A percentile compares a stretch with the other conserved stretches of the same genome.
phyloP scores from a whole-genome alignment of 176 grass and related monocot genomes.

The Poa annua region DNA sequence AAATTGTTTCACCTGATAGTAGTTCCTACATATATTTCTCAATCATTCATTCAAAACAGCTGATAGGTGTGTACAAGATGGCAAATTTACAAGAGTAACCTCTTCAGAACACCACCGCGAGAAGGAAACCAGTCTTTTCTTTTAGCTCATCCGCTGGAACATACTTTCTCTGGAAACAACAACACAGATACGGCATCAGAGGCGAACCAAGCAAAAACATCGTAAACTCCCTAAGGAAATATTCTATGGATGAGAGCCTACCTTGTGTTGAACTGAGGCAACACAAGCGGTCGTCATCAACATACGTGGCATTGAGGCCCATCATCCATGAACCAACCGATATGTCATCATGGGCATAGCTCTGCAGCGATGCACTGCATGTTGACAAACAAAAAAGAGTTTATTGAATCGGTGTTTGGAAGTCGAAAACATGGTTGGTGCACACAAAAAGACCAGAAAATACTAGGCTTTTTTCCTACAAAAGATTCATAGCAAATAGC shows the following conservation, averaged over 20 bases:
- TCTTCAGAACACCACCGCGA: neutral
- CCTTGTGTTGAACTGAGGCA: slow-evolving; percentile 89
- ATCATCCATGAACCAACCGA: slow-evolving; percentile 98
- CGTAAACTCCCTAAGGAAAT: neutral
- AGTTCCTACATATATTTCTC: neutral
- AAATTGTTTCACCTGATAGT: neutral
- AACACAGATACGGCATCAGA: slow-evolving; percentile 2
- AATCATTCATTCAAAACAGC: neutral
- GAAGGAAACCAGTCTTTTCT: neutral
- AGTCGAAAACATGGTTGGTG: slow-evolving; percentile 11
- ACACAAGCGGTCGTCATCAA: slow-evolving; percentile 83
- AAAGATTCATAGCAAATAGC: neutral
- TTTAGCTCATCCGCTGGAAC: slow-evolving; percentile 47
- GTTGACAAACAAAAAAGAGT: neutral
- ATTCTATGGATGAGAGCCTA: slow-evolving; percentile 13
- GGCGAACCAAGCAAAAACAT: neutral
- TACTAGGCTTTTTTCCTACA: neutral
- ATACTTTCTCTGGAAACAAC: slow-evolving; percentile 54
- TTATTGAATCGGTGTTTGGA: neutral
- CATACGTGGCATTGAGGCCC: slow-evolving; percentile 90
- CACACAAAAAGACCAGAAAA: neutral
- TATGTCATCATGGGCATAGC: slow-evolving; percentile 88
- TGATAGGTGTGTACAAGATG: slow-evolving; percentile 29
- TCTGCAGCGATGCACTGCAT: slow-evolving; percentile 75
- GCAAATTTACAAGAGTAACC: neutral